Evolutionary conservation across 495 filamentous ascomycete species (phyloP).

Genomic region (Beverwykella pulmonaria): DNA sequence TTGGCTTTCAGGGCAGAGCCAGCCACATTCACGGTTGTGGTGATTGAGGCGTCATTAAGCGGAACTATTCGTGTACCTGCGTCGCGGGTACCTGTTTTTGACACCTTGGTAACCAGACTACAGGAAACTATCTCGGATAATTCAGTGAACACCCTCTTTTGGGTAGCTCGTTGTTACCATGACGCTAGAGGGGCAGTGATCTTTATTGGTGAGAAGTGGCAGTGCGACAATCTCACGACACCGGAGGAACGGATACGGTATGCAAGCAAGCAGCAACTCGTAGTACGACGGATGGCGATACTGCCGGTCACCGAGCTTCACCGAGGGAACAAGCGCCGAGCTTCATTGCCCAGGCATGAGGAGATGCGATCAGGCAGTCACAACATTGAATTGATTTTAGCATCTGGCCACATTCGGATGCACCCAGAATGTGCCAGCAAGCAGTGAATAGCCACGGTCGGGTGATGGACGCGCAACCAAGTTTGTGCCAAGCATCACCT

Average conservation of each 20-base stretch:
- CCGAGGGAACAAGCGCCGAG: neutral
- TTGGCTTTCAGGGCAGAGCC: constrained; percentile 15
- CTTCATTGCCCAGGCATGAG: neutral
- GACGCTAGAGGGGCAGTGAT: neutral
- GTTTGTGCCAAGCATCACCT: neutral
- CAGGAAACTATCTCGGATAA: neutral
- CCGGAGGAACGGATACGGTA: neutral
- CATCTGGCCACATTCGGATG: too few relatives aligned
- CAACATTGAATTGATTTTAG: too few relatives aligned
- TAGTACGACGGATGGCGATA: neutral
- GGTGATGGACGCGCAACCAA: neutral
- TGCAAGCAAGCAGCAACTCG: neutral
- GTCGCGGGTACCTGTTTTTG: constrained; percentile 19
- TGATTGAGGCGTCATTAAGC: neutral
- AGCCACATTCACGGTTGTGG: constrained; percentile 17
- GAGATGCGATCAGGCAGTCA: neutral
- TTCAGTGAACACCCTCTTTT: neutral
- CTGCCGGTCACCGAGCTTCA: neutral
- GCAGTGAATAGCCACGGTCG: neutral
- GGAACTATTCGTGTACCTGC: constrained; percentile 33
- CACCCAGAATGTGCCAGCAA: neutral
- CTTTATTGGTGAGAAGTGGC: neutral
- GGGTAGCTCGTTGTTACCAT: neutral
- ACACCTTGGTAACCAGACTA: neutral
- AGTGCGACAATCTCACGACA: neutral